Base-by-base conservation (phyloP, 768 basidiomycete genomes). In the Pleurotus sapidus region DNA sequence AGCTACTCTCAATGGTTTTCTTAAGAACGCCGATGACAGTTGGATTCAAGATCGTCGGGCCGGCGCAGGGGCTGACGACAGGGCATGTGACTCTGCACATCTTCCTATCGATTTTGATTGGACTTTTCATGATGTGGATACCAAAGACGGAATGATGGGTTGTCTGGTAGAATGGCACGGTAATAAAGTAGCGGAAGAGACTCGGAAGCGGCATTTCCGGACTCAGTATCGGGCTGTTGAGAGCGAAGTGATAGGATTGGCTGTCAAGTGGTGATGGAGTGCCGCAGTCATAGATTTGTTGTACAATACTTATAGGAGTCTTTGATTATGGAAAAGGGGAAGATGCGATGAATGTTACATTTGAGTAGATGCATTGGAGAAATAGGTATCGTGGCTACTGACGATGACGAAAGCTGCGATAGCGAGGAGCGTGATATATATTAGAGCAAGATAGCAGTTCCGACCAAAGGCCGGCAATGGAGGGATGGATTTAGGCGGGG, bases 201-300 rank as follows among this genome's bases (percentile, higher is more conserved):
- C 73, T 58, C 70, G 83, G 46, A 70, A 73, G 65, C 67, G 69
- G 50, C 68, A 83, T 30, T 84, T 96, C 65, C 79, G 93, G 68
- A 96, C 95, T 2, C 74, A 83, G 66, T 96, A 94, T 68, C 81
- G 84, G 58, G 90, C 90, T 24, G 93, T 97, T 1, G 91, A 91
- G 71, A 91, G 86, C 71, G 91, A 94, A 63, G 84, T 92, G 18
- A 73, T 88, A 39, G 92, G 91, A 18, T 70, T 89, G 40, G 83
- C 85, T 5, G 89, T 91, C 4, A 86, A 88, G 61, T 90, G 89
- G 88, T 90, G 27, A 37, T 17, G 49, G 2, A 39, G 49, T 6
- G 49, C 7, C 37, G 6, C 20, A 15, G 5, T 7, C n/a, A 48
- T 12, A 37, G 5, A n/a, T 50, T n/a, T 50, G 23, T 50, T 30